Conservation (phyloP, 2,329 filamentous ascomycete species). For the Metarhizium guizhouense region DNA sequence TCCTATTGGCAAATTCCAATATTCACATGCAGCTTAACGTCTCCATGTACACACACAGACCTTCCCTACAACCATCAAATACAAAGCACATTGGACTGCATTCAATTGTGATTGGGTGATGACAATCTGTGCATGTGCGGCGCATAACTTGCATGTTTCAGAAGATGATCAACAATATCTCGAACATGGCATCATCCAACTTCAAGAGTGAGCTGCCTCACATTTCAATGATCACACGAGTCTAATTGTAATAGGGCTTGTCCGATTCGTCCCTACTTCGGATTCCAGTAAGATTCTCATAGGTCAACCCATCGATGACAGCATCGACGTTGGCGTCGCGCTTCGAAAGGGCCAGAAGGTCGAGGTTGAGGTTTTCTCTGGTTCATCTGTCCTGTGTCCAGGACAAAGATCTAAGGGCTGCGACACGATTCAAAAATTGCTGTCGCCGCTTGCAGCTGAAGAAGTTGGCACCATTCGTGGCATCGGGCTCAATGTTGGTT, state of each 20-base stretch:
- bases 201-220: too few species aligned
- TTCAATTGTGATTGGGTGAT: too few species aligned
- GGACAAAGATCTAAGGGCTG: not conserved
- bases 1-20: too few species aligned
- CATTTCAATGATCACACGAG: too few species aligned
- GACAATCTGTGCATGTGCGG: too few species aligned
- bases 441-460: conserved; percentile 31
- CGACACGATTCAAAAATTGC: conserved; percentile 31
- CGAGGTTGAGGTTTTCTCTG: not conserved
- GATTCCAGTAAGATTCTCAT: conserved; percentile 40
- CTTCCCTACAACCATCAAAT: too few species aligned
- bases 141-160: too few species aligned
- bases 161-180: too few species aligned
- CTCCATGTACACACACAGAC: too few species aligned
- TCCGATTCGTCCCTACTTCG: conserved; percentile 48
- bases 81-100: too few species aligned
- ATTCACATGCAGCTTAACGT: too few species aligned
- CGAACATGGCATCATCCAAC: too few species aligned
- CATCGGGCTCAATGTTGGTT: conserved; percentile 44
- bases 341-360: not conserved
- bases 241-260: conserved; percentile 35
- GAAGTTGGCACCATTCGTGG: conserved; percentile 47
- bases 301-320: conserved; percentile 38
- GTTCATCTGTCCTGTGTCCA: not conserved
- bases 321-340: not conserved